These are phyloP conservation scores for Apiotrichum sp. DNA, from an alignment of 1,284 basidiomycete genomes.

Conservation along the genomic window DNA sequence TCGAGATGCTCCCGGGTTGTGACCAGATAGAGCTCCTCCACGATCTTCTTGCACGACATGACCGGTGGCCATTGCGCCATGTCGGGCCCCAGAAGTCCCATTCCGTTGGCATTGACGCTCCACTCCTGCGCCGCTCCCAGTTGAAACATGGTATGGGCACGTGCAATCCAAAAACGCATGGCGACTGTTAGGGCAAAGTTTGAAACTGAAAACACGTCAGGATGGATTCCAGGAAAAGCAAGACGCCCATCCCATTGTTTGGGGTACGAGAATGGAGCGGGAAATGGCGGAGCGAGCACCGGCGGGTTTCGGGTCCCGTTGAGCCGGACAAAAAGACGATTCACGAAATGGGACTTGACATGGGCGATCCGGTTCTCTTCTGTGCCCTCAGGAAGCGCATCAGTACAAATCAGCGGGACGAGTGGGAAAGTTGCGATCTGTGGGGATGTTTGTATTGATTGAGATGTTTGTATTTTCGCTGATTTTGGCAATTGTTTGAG, in stretches of 20 bases:
- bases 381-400: not conserved
- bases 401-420: not conserved
- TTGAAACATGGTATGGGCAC: slow-evolving; percentile 23
- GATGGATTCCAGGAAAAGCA: slow-evolving; percentile 21
- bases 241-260: not conserved
- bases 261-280: not conserved
- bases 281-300: not conserved
- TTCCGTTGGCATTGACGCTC: slow-evolving; percentile 15
- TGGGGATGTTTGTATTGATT: not conserved
- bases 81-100: slow-evolving; percentile 24
- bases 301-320: slow-evolving; percentile 5
- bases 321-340: slow-evolving; percentile 14
- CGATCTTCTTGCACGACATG: slow-evolving; percentile 8
- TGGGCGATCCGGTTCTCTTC: not conserved
- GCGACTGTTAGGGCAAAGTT: slow-evolving; percentile 20
- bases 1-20: not conserved
- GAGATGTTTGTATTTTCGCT: not conserved
- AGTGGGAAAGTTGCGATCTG: not conserved
- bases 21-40: slow-evolving; percentile 15
- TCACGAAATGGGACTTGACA: slow-evolving; percentile 3
- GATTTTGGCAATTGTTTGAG: not conserved
- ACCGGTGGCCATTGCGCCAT: slow-evolving; percentile 25
- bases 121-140: slow-evolving; percentile 23
- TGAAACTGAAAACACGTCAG: slow-evolving; percentile 8
- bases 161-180: slow-evolving; percentile 29